phyloP scores from a whole-genome alignment of 371 early-diverging fungal species.

The Funneliformis caledonium region DNA sequence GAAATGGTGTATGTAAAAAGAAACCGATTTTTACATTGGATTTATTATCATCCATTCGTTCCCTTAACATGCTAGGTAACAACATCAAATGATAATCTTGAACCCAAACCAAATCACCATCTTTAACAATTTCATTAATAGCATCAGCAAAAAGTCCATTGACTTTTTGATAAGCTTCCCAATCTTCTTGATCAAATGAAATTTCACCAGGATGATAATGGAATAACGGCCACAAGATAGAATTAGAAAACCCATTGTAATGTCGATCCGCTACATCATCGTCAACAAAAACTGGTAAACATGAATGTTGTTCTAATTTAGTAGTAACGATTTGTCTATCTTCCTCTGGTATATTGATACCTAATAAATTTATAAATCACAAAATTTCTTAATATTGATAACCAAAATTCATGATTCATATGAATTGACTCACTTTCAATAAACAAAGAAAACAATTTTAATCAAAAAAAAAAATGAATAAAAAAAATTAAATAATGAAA shows the following conservation, averaged over 20 bases:
- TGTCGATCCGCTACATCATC: conserved; percentile 96
- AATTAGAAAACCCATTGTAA: conserved; percentile 99
- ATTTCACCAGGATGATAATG: conserved; percentile 99
- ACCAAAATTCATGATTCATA: no score
- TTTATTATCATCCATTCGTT: conserved; percentile 49
- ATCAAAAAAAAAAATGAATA: no score
- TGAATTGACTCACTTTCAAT: no score
- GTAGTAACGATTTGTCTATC: conserved; percentile 80
- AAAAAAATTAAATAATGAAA: not conserved
- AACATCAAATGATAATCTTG: conserved; percentile 99
- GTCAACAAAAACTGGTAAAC: conserved; percentile 96
- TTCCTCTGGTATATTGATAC: conserved; percentile 80
- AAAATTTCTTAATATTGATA: no score
- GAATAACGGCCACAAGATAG: conserved; percentile 98
- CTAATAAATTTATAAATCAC: conserved; percentile 46
- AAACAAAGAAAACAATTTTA: no score
- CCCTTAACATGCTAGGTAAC: conserved; percentile 87
- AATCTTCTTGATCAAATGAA: conserved; percentile 87
- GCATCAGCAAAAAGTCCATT: conserved; percentile 92
- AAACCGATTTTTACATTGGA: conserved; percentile 94
- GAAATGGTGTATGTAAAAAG: conserved; percentile 99
- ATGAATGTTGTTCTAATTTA: conserved; percentile 81
- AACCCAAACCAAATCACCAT: conserved; percentile 98
- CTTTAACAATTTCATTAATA: conserved; percentile 77
- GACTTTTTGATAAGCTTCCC: conserved; percentile 95